phyloP scores from a whole-genome alignment of 1,284 basidiomycete species.

The Boletus semigastroideus region DNA sequence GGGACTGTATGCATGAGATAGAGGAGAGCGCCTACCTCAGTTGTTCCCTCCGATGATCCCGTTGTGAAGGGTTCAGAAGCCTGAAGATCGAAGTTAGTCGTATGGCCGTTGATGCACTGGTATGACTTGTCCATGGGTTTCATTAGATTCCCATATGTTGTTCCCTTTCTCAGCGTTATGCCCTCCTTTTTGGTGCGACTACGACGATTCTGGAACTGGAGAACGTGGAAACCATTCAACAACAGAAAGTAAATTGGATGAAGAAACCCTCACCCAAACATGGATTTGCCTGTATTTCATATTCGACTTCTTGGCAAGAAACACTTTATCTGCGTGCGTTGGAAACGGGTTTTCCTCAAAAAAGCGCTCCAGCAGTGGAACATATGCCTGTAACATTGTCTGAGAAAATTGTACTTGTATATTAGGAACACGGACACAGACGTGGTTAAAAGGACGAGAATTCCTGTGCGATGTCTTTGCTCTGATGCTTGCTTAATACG shows the following conservation, averaged over 20 bases:
- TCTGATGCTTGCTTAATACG: background rate
- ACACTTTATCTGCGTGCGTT: conserved; percentile 39
- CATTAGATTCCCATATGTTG: background rate
- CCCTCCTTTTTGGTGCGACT: conserved; percentile 19
- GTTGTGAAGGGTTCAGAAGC: accelerated
- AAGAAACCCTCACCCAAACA: conserved; percentile 48
- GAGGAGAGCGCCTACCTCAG: background rate
- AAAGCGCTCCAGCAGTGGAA: conserved; percentile 48
- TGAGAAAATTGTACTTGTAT: accelerated
- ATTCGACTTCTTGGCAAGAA: conserved; percentile 42
- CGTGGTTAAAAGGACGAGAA: conserved; percentile 10
- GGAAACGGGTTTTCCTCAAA: conserved; percentile 54
- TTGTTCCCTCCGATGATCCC: background rate
- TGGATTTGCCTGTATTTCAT: conserved; percentile 57
- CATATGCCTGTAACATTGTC: conserved; percentile 36
- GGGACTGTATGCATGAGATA: accelerated
- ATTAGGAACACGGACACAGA: background rate
- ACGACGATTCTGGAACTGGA: conserved; percentile 19
- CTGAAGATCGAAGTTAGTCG: background rate
- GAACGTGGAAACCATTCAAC: background rate
- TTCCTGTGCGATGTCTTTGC: too few relatives aligned
- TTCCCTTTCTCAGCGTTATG: background rate
- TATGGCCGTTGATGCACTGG: background rate
- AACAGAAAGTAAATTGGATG: accelerated
- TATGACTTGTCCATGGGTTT: background rate